phyloP scores from a whole-genome alignment of 2,329 filamentous ascomycete species.

The Apiospora hydei region DNA sequence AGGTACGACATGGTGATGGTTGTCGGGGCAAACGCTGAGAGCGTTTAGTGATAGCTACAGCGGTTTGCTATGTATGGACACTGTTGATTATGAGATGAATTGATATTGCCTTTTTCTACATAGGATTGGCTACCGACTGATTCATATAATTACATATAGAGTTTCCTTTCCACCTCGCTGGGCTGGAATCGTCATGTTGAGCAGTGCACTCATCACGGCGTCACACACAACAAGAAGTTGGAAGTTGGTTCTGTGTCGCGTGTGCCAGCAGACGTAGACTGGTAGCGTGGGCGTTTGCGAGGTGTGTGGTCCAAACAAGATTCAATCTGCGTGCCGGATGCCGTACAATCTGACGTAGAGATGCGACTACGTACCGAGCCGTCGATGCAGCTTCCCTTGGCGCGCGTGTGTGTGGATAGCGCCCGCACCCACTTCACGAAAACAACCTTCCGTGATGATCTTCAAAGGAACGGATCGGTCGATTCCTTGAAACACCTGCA shows the following conservation, averaged over 20 bases:
- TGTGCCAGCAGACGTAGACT: neutral
- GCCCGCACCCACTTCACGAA: neutral
- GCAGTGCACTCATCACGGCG: neutral
- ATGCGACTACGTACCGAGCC: neutral
- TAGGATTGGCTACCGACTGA: neutral
- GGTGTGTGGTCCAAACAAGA: neutral
- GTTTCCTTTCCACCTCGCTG: neutral
- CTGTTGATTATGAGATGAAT: neutral
- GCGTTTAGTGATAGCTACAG: neutral
- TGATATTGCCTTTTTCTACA: neutral
- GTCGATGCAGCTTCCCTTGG: neutral
- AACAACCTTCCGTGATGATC: neutral
- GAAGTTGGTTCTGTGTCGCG: neutral
- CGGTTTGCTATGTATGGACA: neutral
- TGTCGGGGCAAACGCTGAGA: neutral
- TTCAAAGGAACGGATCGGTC: neutral
- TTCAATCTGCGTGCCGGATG: neutral
- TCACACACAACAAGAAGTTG: neutral
- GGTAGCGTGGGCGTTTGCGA: neutral
- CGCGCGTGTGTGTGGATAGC: neutral
- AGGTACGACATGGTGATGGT: slow-evolving; percentile 22
- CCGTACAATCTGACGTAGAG: slow-evolving; percentile 3
- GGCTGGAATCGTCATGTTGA: neutral
- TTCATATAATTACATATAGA: neutral
- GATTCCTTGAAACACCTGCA: neutral